phyloP scores from a whole-genome alignment of 768 basidiomycete species.

The Agaricus blazei region DNA sequence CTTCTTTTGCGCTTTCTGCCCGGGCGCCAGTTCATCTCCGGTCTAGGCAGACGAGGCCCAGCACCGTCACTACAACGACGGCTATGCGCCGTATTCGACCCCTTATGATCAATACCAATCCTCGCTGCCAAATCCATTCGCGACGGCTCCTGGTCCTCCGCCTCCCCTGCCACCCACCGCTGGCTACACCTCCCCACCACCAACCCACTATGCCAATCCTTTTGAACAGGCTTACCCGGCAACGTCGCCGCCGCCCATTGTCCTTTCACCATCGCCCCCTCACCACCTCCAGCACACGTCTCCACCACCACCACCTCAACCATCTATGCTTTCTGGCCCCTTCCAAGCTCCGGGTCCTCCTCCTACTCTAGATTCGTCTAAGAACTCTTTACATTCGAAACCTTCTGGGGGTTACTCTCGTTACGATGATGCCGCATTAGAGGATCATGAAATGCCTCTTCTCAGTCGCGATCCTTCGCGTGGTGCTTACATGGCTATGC shows the following conservation, averaged over 20 bases:
- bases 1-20: background rate
- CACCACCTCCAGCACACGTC: conserved; percentile 1
- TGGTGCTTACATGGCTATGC: conserved; percentile 25
- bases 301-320: conserved; percentile 14
- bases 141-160: conserved; percentile 20
- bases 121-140: conserved; percentile 34
- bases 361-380: conserved; percentile 12
- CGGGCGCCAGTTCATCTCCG: background rate
- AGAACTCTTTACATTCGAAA: background rate
- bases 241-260: conserved; percentile 11
- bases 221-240: conserved; percentile 14
- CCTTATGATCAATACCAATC: conserved; percentile 26
- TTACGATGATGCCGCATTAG: conserved; percentile 32
- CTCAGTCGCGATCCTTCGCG: conserved; percentile 40
- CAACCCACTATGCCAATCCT: conserved; percentile 18
- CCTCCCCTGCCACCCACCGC: conserved; percentile 22
- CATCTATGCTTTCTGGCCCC: conserved; percentile 1
- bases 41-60: conserved; percentile 61
- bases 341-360: conserved; percentile 11
- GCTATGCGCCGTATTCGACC: conserved; percentile 47
- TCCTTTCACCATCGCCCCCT: conserved; percentile 17
- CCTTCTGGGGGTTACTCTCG: conserved; percentile 13
- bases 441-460: conserved; percentile 56
- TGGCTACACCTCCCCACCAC: conserved; percentile 16
- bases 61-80: conserved; percentile 60